Base-by-base conservation (phyloP, 331 rosid genomes). In the Saraca asoca region DNA sequence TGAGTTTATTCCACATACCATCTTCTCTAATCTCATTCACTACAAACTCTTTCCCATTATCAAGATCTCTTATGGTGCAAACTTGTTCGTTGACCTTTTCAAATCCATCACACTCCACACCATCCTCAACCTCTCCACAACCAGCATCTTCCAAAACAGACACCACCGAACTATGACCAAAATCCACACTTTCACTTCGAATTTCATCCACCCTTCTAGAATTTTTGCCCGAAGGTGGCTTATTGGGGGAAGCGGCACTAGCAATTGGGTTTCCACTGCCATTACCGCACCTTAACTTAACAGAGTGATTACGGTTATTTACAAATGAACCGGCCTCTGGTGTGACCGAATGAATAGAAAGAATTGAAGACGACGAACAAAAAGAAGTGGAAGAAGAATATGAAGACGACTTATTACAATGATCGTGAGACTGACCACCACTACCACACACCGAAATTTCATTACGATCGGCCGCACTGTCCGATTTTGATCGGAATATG, bases 41-140 rank as follows among this genome's bases (percentile, higher is more conserved):
- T 14, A 94, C 96, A 53, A 94, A 94, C 80, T 86, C 99, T 43
- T 85, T 85, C 18, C 99, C 99, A 64, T 88, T 94, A 13, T 94
- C 97, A 12, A 94, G 96, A 81, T 94, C 90, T 70, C 88, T 85
- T 58, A 94, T 94, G 0, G 91, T 88, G 53, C 95, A 88, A 7
- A 51, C 89, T 45, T 75, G 77, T 33, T 79, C 88, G 20, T 66
- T 14, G 19, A 51, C 82, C 59, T 43, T 58, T 12, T 51, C 81
- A 62, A 54, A 57, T 14, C 62, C 85, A 70, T 71, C 67, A 69
- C 75, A 73, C 8, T 11, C 77, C 56, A n/a, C 55, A 39, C 12
- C 71, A 52, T 66, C 85, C 66, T 15, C 85, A 12, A 41, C 62
- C 59, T 52, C 76, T 14, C 49, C 78, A 38, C 70, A 6, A 58